phyloP scores from a whole-genome alignment of 192 early-diverging fungal species.

The Coemansia sp. region DNA sequence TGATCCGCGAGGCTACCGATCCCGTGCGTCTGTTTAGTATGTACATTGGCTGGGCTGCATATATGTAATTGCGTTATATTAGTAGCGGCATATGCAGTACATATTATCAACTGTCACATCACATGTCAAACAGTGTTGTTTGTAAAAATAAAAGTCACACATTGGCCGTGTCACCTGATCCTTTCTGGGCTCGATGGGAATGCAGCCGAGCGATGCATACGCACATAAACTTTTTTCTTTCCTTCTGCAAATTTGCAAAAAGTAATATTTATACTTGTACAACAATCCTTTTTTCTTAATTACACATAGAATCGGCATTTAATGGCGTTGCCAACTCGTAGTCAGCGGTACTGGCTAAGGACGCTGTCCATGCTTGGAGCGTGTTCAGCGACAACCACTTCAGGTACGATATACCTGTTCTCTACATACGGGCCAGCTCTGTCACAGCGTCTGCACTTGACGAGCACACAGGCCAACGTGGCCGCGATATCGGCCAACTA shows the following conservation, averaged over 20 bases:
- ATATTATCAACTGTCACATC: no score
- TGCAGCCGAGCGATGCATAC: not conserved
- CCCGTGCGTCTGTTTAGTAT: constrained; percentile 73
- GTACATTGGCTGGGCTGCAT: constrained; percentile 80
- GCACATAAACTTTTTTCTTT: not conserved
- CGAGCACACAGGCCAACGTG: constrained; percentile 62
- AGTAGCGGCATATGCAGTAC: no score
- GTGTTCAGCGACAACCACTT: constrained; percentile 53
- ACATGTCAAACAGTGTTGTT: no score
- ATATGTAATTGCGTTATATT: constrained; percentile 30
- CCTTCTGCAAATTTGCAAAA: constrained; percentile 4
- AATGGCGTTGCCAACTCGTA: constrained; percentile 28
- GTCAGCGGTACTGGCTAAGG: constrained; percentile 44
- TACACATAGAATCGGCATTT: not conserved
- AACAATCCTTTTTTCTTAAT: not conserved
- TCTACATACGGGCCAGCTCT: constrained; percentile 64
- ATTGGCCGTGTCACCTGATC: not conserved
- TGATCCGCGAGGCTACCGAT: constrained; percentile 77
- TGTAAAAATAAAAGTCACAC: not conserved
- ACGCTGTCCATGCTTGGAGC: constrained; percentile 55
- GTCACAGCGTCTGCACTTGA: constrained; percentile 56
- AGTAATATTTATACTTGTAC: not conserved
- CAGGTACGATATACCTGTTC: constrained; percentile 71
- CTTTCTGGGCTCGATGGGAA: not conserved
- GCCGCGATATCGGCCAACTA: constrained; percentile 68